Conservation (phyloP, 306 rosid genomes). For the Acacia melanoxylon region DNA sequence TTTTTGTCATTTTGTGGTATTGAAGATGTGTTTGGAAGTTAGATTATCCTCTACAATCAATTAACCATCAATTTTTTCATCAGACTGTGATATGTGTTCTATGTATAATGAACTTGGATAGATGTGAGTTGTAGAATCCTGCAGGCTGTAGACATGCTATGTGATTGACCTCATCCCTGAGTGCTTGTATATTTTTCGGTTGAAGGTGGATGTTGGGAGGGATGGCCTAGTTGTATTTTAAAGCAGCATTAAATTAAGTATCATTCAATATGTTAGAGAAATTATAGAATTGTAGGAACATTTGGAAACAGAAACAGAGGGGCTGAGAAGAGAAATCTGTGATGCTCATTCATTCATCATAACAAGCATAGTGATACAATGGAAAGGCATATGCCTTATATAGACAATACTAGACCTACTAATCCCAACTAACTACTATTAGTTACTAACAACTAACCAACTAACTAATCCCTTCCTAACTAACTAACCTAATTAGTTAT, state of each 20-base stretch:
- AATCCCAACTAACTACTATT: too few relatives aligned
- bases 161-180: not conserved
- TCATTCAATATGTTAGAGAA: too few relatives aligned
- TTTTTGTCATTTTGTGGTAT: not conserved
- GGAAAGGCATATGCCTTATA: too few relatives aligned
- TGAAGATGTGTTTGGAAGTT: slow-evolving; percentile 1
- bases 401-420: too few relatives aligned
- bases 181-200: not conserved
- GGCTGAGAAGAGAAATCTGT: too few relatives aligned
- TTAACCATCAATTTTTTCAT: not conserved
- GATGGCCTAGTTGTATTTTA: not conserved
- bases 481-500: too few relatives aligned
- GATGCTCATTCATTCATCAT: too few relatives aligned
- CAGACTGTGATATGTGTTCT: not conserved
- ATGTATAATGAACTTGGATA: not conserved
- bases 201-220: not conserved
- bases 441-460: too few relatives aligned
- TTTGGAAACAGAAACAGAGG: too few relatives aligned
- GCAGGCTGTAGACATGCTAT: not conserved
- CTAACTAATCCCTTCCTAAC: too few relatives aligned
- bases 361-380: too few relatives aligned
- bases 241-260: not conserved
- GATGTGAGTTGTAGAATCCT: not conserved
- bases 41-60: not conserved
- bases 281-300: too few relatives aligned